Evolutionary conservation across 1,139 yeast species (phyloP).

Genomic region (Saccharomyces hybrid): DNA sequence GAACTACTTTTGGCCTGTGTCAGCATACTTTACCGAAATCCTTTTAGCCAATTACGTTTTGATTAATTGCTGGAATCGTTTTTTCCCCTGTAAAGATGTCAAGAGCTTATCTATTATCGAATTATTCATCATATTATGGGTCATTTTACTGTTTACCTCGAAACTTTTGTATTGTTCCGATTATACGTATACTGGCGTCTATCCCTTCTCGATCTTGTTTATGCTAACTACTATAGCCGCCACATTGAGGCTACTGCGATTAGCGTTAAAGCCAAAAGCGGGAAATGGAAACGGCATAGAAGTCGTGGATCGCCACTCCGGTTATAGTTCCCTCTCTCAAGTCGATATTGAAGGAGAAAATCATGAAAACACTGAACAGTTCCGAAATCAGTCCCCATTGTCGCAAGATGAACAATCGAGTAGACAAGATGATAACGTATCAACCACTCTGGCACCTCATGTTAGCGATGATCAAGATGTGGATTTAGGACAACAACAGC

Average conservation of each 20-base stretch:
- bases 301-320: background rate
- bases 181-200: constrained; percentile 56
- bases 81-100: constrained; percentile 60
- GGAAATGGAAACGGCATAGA: background rate
- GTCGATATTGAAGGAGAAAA: background rate
- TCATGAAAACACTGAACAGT: background rate
- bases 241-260: constrained; percentile 15
- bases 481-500: constrained; percentile 20
- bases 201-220: constrained; percentile 45
- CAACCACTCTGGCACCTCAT: background rate
- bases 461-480: background rate
- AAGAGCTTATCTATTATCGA: constrained; percentile 61
- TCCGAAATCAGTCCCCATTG: background rate
- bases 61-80: constrained; percentile 44
- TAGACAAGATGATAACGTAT: background rate
- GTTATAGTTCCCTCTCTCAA: constrained; percentile 4
- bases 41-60: constrained; percentile 49
- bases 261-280: background rate
- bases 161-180: constrained; percentile 38
- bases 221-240: constrained; percentile 45
- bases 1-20: constrained; percentile 43
- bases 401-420: background rate
- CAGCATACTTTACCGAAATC: constrained; percentile 41
- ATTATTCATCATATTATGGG: constrained; percentile 52
- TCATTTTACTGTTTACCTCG: constrained; percentile 43